Conservation (phyloP, 176 grass and related monocot genomes). For the Zea mays region DNA sequence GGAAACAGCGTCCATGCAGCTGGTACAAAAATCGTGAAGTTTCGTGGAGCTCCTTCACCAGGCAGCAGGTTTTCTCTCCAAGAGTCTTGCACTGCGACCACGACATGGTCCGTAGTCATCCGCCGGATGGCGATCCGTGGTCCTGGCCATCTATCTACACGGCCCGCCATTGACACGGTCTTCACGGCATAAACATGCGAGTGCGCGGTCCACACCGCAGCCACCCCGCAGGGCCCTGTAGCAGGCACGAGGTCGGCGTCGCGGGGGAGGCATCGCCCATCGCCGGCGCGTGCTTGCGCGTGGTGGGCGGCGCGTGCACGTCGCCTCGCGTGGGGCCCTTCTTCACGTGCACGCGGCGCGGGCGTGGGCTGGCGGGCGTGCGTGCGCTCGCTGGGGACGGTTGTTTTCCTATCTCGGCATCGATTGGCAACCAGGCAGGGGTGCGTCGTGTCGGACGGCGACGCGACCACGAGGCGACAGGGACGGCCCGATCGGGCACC, state of each 20-base stretch:
- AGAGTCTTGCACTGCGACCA: not conserved
- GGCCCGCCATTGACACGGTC: not conserved
- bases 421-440: not conserved
- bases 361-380: too few species aligned
- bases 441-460: not conserved
- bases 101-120: slow-evolving; percentile 17
- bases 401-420: not conserved
- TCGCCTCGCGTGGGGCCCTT: slow-evolving; percentile 1
- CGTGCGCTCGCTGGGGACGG: not conserved
- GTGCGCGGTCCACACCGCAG: not conserved
- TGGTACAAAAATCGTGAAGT: not conserved
- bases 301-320: not conserved
- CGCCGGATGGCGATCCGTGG: not conserved
- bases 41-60: not conserved
- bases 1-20: not conserved
- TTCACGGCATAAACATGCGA: slow-evolving; percentile 2
- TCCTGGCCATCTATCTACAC: not conserved
- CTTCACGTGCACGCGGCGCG: slow-evolving; percentile 34
- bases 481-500: not conserved
- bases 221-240: not conserved
- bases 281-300: slow-evolving; percentile 18
- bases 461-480: slow-evolving; percentile 7
- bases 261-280: not conserved
- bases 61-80: not conserved
- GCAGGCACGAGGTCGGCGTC: slow-evolving; percentile 11